Evolutionary conservation across 2,329 filamentous ascomycete genomes (phyloP).

Genomic region (Fusarium sp.): DNA sequence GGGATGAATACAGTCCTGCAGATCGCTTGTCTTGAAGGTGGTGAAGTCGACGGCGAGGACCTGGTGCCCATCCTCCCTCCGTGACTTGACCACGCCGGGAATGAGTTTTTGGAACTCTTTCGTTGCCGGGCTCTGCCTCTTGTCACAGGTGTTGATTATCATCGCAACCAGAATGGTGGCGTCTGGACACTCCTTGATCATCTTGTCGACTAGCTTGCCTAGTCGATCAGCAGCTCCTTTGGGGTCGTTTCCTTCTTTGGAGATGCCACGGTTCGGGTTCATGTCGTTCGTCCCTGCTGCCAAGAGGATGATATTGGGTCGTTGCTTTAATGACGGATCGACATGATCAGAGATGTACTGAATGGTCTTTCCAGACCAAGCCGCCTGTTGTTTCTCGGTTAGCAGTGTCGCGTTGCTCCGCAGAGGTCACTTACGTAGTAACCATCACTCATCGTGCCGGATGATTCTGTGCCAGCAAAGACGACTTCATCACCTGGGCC

Average conservation of each 20-base stretch:
- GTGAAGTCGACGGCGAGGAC: constrained; percentile 30
- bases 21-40: neutral
- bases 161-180: constrained; percentile 22
- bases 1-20: constrained; percentile 41
- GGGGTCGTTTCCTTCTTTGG: constrained; percentile 20
- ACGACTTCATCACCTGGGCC: constrained; percentile 1
- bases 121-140: neutral
- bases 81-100: neutral
- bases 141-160: constrained; percentile 17
- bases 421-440: constrained; percentile 10
- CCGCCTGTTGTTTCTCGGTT: neutral
- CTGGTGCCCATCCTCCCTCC: constrained; percentile 4
- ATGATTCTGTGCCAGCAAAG: constrained; percentile 20
- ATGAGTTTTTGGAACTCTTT: constrained; percentile 15
- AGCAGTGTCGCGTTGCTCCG: neutral
- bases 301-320: constrained; percentile 17
- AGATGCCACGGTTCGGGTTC: constrained; percentile 12
- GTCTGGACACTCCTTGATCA: constrained; percentile 18
- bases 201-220: constrained; percentile 17
- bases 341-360: constrained; percentile 27
- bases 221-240: constrained; percentile 9
- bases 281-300: constrained; percentile 28
- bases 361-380: constrained; percentile 24
- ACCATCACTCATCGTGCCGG: neutral
- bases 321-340: constrained; percentile 1